Evolutionary conservation across 352 stramenopile species (phyloP).

Genomic region (Phytophthora capsici): DNA sequence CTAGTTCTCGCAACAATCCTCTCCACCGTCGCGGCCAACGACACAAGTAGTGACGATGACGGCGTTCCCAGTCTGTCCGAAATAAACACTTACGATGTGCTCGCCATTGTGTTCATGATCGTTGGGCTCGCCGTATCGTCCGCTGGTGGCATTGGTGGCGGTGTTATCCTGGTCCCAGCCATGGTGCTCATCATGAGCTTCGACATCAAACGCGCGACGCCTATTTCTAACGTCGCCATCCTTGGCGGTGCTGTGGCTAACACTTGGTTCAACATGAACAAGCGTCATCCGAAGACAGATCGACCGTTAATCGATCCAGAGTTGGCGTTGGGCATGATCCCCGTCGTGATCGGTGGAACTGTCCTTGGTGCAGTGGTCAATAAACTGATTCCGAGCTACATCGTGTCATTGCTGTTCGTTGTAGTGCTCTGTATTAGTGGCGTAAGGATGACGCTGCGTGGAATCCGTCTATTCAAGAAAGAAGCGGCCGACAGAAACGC

Average conservation of each 20-base stretch:
- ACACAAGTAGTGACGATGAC: slow-evolving; percentile 27
- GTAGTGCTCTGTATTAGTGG: slow-evolving; percentile 46
- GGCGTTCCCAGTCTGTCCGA: slow-evolving; percentile 38
- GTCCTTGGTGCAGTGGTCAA: slow-evolving; percentile 62
- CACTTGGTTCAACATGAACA: slow-evolving; percentile 66
- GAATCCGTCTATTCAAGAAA: slow-evolving; percentile 42
- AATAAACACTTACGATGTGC: slow-evolving; percentile 47
- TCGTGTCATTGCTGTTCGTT: slow-evolving; percentile 66
- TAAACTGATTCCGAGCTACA: slow-evolving; percentile 66
- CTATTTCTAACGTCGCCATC: slow-evolving; percentile 69
- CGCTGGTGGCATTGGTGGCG: slow-evolving; percentile 56
- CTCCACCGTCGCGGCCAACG: slow-evolving; percentile 1
- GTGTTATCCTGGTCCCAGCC: slow-evolving; percentile 57
- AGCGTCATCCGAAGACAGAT: slow-evolving; percentile 61
- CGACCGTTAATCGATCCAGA: slow-evolving; percentile 67
- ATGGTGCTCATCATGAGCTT: slow-evolving; percentile 74
- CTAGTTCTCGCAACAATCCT: slow-evolving; percentile 1
- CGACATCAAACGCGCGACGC: slow-evolving; percentile 71
- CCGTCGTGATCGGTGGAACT: slow-evolving; percentile 61
- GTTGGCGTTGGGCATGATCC: slow-evolving; percentile 66
- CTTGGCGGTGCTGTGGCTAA: slow-evolving; percentile 69
- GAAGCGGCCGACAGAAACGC: slow-evolving; percentile 45
- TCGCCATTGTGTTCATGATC: slow-evolving; percentile 60
- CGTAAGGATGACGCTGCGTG: slow-evolving; percentile 35
- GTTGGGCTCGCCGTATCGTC: slow-evolving; percentile 54